phyloP scores from a whole-genome alignment of 495 filamentous ascomycete species.

The Xylaria grammica region DNA sequence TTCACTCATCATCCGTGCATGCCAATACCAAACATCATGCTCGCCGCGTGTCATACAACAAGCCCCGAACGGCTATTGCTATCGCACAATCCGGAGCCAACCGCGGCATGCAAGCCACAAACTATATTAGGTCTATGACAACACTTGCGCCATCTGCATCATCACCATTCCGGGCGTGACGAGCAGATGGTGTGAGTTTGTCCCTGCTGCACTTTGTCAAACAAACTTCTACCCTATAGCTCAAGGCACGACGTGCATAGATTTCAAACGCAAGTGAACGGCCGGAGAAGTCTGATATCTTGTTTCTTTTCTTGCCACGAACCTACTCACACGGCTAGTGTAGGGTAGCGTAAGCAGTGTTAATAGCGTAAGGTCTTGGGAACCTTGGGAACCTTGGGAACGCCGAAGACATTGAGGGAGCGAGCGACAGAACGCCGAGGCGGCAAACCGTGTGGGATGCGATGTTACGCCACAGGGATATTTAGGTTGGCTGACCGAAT shows the following conservation, averaged over 20 bases:
- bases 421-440: conserved; percentile 10
- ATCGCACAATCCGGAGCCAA: conserved; percentile 17
- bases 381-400: no score
- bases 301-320: conserved; percentile 7
- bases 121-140: conserved; percentile 22
- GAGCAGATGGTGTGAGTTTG: conserved; percentile 3
- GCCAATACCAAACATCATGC: not conserved
- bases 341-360: not conserved
- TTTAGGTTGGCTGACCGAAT: conserved; percentile 22
- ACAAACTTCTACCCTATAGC: not conserved
- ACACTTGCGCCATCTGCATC: conserved; percentile 13
- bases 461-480: conserved; percentile 6
- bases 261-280: not conserved
- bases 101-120: conserved; percentile 22
- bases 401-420: not conserved
- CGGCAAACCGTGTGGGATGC: conserved; percentile 14
- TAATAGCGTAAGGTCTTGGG: no score
- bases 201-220: not conserved
- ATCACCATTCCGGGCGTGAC: conserved; percentile 4
- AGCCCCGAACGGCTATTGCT: conserved; percentile 20
- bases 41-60: not conserved
- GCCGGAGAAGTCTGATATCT: not conserved
- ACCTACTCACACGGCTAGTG: not conserved
- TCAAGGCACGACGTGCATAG: not conserved
- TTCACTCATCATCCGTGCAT: conserved; percentile 3